Percentiles rank a stretch among this genome's conserved stretches.
These are phyloP conservation scores for Scenedesmus sp. DNA, from an alignment of 163 green algal species.

Conservation along the genomic window DNA sequence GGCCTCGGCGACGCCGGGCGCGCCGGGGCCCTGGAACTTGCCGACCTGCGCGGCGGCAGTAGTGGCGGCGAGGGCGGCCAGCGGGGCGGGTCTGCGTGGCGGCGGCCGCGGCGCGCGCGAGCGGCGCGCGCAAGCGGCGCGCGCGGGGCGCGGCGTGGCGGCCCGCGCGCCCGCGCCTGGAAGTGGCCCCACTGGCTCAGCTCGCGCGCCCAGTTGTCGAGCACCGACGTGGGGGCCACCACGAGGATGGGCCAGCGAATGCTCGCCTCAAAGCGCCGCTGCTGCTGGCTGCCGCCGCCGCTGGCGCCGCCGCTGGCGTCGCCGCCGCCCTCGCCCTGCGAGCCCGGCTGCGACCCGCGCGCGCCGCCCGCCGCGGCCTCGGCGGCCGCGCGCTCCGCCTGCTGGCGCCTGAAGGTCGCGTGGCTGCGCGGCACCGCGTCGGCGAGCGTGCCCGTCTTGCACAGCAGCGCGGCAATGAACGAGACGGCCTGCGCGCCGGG, in stretches of 20 bases:
- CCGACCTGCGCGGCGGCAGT: neutral
- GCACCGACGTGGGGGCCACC: slow-evolving; percentile 63
- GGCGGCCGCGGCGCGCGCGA: no score
- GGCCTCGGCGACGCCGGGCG: neutral
- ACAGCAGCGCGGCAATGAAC: slow-evolving; percentile 65
- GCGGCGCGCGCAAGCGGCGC: no score
- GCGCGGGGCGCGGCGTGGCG: no score
- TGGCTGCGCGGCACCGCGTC: slow-evolving; percentile 21
- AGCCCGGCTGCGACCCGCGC: neutral
- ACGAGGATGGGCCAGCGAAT: slow-evolving; percentile 63
- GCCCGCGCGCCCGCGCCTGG: slow-evolving; percentile 1
- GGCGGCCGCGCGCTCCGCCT: neutral
- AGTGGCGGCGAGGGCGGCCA: no score
- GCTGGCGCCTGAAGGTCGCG: neutral
- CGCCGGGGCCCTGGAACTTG: neutral
- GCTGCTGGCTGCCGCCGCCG: neutral
- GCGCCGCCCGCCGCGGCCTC: no score
- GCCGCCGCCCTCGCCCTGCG: neutral
- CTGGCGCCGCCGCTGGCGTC: neutral
- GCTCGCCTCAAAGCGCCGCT: no score
- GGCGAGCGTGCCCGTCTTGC: slow-evolving; percentile 52
- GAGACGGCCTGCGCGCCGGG: slow-evolving; percentile 56
- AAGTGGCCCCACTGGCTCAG: slow-evolving; percentile 64
- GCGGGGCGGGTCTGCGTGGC: no score
- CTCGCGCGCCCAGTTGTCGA: slow-evolving; percentile 77